phyloP scores from a whole-genome alignment of 2,329 filamentous ascomycete species.

The Ceratocystis diversiconidia region DNA sequence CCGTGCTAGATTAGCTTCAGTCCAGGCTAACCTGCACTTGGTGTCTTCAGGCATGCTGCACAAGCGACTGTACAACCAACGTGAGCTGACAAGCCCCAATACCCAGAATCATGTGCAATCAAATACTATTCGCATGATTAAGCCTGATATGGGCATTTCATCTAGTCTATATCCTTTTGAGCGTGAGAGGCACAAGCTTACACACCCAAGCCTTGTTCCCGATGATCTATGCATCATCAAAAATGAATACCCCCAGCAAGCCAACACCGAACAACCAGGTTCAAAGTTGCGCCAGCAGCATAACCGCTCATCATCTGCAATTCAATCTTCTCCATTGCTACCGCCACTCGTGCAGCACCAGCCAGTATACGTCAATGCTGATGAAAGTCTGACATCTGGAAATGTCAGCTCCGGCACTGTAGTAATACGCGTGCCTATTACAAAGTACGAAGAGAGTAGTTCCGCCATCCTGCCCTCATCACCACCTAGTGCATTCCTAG shows the following conservation, averaged over 20 bases:
- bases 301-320: not conserved
- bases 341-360: not conserved
- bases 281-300: not conserved
- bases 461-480: not conserved
- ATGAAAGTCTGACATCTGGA: not conserved
- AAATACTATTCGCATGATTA: slow-evolving; percentile 7
- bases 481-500: not conserved
- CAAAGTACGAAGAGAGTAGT: not conserved
- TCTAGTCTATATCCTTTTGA: not conserved
- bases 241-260: not conserved
- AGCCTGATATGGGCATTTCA: not conserved
- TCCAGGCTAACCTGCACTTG: not conserved
- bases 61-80: slow-evolving; percentile 1
- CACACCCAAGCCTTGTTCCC: slow-evolving; percentile 9
- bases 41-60: not conserved
- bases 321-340: not conserved
- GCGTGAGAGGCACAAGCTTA: slow-evolving; percentile 4
- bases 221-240: slow-evolving; percentile 14
- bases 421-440: slow-evolving; percentile 4
- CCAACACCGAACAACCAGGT: not conserved
- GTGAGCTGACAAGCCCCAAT: not conserved
- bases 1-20: not conserved
- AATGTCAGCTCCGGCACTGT: slow-evolving; percentile 1
- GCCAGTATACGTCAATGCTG: not conserved
- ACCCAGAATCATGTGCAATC: not conserved